Evolutionary conservation across 208 protist species (phyloP), one percentile per base, ranked within the genome.

Genomic region (Acanthamoeba royreba): DNA sequence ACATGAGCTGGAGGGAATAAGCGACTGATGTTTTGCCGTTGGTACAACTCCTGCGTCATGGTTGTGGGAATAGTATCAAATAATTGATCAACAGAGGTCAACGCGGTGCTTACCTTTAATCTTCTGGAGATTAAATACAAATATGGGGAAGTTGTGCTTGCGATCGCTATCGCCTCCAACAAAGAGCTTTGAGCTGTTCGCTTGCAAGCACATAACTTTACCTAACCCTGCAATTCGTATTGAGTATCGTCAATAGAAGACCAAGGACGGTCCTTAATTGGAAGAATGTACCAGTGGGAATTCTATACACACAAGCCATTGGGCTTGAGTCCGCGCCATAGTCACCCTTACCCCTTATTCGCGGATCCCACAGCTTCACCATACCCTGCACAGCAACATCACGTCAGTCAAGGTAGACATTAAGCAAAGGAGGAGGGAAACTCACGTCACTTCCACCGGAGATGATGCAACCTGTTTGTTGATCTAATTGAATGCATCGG

Each of bases 331-430:
- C 35, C 9, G 35, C 15, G 0, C 38, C 66, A 22, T 45, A 43
- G 63, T 87, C 77, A 45, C 47, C 47, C 47, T 52, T 49, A 3
- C 77, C 77, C 43, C 42, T 87, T 1, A 87, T 7, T 3, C 79
- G 79, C 25, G 79, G 79, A 35, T 87, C 79, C 79, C 79, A 87
- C n/a, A 87, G n/a, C 45, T 61, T 87, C 33, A 87, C 43, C 43
- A 87, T 63, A 4, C 79, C 79, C 79, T 87, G n/a, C 28, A n/a
- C n/a, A n/a, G n/a, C n/a, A n/a, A n/a, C n/a, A 38, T 0, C n/a
- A n/a, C 28, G 0, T 9, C 4, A 28, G 0, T 5, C 5, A 52
- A 46, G 1, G 3, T 7, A 1, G 31, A 0, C n/a, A 3, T 22
- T 1, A 46, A 85, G 40, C 40, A 35, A 86, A 46, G 7, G 22